A percentile compares a stretch with the other conserved stretches of the same genome.
These are phyloP conservation scores for Metschnikowia bowlesiae DNA, from an alignment of 805 yeast species.

Conservation along the genomic window DNA sequence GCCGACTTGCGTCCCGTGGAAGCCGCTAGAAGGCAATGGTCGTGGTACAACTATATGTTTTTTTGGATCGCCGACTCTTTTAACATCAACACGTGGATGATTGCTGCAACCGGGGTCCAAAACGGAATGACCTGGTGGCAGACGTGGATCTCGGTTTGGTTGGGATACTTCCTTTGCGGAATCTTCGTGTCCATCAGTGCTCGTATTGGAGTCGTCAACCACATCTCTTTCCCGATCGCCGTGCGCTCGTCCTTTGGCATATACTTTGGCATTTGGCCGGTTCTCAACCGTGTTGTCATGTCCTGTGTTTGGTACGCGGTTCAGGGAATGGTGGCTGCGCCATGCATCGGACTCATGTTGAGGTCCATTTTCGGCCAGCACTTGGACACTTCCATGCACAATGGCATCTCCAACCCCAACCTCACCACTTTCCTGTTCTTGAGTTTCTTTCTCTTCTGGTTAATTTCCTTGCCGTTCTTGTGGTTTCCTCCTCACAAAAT, in stretches of 20 bases:
- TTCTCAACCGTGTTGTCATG: constrained; percentile 83
- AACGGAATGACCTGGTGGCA: constrained; percentile 82
- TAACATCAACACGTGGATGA: constrained; percentile 87
- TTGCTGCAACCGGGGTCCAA: constrained; percentile 78
- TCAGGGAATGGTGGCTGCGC: constrained; percentile 80
- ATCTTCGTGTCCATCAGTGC: constrained; percentile 66
- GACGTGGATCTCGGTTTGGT: constrained; percentile 84
- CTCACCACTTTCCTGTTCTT: constrained; percentile 71
- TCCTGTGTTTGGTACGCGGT: constrained; percentile 86
- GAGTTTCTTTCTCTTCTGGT: constrained; percentile 78
- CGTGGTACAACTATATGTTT: constrained; percentile 73
- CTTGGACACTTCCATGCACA: constrained; percentile 56
- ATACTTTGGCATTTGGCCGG: constrained; percentile 85
- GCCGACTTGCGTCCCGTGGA: constrained; percentile 79
- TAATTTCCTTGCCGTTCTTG: constrained; percentile 71
- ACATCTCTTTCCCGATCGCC: constrained; percentile 79
- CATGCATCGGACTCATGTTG: constrained; percentile 68
- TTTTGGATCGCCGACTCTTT: constrained; percentile 90
- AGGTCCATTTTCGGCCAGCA: constrained; percentile 65
- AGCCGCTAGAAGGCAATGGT: constrained; percentile 71
- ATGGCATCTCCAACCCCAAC: constrained; percentile 54
- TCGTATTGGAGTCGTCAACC: constrained; percentile 76
- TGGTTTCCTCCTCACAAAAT: constrained; percentile 79
- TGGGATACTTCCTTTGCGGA: constrained; percentile 73
- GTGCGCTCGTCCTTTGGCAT: constrained; percentile 82